Percentiles rank a stretch among this genome's conserved stretches.
phyloP scores from a whole-genome alignment of 129 eudicot species.

The Pseudognaphalium luteoalbum region DNA sequence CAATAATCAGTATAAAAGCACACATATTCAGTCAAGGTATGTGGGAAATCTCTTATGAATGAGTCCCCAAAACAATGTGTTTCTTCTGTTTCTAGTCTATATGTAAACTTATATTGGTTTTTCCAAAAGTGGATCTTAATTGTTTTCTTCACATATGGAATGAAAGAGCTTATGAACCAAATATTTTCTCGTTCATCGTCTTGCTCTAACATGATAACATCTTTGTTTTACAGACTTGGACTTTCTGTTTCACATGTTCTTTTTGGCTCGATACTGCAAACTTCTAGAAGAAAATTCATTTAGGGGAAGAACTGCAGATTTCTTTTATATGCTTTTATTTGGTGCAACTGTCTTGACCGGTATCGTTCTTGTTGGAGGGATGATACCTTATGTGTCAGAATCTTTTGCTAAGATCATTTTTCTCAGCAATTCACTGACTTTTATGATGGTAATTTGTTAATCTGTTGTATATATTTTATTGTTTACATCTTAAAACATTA shows the following conservation, averaged over 20 bases:
- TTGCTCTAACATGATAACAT: slow-evolving; percentile 23
- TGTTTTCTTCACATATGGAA: not conserved
- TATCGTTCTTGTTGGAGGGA: slow-evolving; percentile 95
- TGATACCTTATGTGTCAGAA: slow-evolving; percentile 91
- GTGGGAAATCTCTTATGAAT: not conserved
- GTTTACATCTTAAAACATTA: not conserved
- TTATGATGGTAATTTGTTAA: slow-evolving; percentile 83
- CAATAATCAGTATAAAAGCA: not conserved
- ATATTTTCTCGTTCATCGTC: not conserved
- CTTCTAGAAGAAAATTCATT: slow-evolving; percentile 98
- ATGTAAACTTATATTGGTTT: not conserved
- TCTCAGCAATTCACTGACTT: slow-evolving; percentile 96
- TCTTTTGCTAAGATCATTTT: slow-evolving; percentile 93
- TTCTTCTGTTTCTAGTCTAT: not conserved
- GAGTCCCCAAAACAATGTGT: not conserved
- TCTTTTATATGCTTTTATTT: slow-evolving; percentile 92
- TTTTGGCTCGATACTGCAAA: slow-evolving; percentile 98
- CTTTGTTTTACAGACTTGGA: slow-evolving; percentile 71
- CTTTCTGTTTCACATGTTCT: slow-evolving; percentile 99
- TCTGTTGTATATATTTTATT: not conserved
- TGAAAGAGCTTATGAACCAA: not conserved
- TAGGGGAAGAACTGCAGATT: slow-evolving; percentile 96
- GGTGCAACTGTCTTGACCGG: slow-evolving; percentile 88
- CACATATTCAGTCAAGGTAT: slow-evolving; percentile 1
- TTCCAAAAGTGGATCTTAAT: not conserved